Conservation (phyloP, 164 flowering plant species). For the Vitis riparia region DNA sequence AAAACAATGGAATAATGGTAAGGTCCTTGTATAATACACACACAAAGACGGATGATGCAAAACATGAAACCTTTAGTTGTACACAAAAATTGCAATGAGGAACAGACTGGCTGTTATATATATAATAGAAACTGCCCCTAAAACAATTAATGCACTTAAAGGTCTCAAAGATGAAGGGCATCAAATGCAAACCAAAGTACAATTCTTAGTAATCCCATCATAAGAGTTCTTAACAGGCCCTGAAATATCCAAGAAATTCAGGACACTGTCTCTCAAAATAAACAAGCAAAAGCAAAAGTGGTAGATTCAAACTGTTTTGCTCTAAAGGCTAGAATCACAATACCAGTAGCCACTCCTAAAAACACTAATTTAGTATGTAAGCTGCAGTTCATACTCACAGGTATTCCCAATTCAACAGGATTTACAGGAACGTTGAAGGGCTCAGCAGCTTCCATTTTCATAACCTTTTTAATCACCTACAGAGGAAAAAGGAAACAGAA, state of each 20-base stretch:
- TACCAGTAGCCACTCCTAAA: neutral
- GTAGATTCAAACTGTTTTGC: neutral
- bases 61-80: too few species aligned
- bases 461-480: conserved; percentile 87
- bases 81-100: too few species aligned
- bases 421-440: conserved; percentile 94
- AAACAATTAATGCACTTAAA: too few species aligned
- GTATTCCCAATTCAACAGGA: conserved; percentile 91
- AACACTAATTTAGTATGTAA: neutral
- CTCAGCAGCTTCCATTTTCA: conserved; percentile 99
- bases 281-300: neutral
- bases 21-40: too few species aligned
- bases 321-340: neutral
- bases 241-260: neutral
- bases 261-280: neutral
- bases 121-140: too few species aligned
- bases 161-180: too few species aligned
- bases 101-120: too few species aligned
- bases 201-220: neutral
- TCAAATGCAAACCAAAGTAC: too few species aligned
- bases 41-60: too few species aligned
- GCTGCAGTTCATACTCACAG: conserved; percentile 52
- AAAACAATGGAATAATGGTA: too few species aligned
- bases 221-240: neutral
- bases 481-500: conserved; percentile 1